phyloP scores from a whole-genome alignment of 495 filamentous ascomycete species.

The Thermothielavioides terrestris region DNA sequence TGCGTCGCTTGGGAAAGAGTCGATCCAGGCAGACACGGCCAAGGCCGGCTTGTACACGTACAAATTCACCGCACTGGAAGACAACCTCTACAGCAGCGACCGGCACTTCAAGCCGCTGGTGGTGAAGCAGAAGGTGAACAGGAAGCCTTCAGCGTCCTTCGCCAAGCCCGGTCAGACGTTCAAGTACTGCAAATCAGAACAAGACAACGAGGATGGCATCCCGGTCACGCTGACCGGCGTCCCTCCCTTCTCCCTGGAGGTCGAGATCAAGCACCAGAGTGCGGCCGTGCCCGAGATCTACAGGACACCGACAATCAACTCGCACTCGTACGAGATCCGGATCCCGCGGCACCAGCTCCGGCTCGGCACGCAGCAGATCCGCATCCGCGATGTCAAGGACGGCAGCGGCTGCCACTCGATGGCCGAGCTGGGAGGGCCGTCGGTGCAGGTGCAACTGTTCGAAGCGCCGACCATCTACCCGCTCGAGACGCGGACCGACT shows the following conservation, averaged over 20 bases:
- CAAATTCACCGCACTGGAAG: slow-evolving; percentile 68
- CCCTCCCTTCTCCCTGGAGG: slow-evolving; percentile 82
- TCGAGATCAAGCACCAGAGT: slow-evolving; percentile 85
- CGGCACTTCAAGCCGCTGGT: slow-evolving; percentile 54
- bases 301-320: slow-evolving; percentile 64
- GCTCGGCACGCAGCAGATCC: slow-evolving; percentile 75
- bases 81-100: slow-evolving; percentile 74
- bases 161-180: slow-evolving; percentile 85
- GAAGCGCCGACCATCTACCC: slow-evolving; percentile 83
- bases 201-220: slow-evolving; percentile 72
- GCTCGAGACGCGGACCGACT: slow-evolving; percentile 77
- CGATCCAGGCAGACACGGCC: slow-evolving; percentile 73
- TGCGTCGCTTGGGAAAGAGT: slow-evolving; percentile 59
- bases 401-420: slow-evolving; percentile 69
- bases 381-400: slow-evolving; percentile 82
- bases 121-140: slow-evolving; percentile 72
- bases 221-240: slow-evolving; percentile 72
- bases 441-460: slow-evolving; percentile 79
- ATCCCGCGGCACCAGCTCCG: slow-evolving; percentile 77
- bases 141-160: slow-evolving; percentile 71
- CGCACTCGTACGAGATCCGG: slow-evolving; percentile 62
- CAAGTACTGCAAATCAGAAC: slow-evolving; percentile 82
- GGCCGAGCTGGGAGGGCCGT: slow-evolving; percentile 52
- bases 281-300: slow-evolving; percentile 71
- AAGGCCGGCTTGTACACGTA: slow-evolving; percentile 79